Evolutionary conservation across 2,329 filamentous ascomycete species (phyloP).

Genomic region (Stachybotrys chlorohalonatus): DNA sequence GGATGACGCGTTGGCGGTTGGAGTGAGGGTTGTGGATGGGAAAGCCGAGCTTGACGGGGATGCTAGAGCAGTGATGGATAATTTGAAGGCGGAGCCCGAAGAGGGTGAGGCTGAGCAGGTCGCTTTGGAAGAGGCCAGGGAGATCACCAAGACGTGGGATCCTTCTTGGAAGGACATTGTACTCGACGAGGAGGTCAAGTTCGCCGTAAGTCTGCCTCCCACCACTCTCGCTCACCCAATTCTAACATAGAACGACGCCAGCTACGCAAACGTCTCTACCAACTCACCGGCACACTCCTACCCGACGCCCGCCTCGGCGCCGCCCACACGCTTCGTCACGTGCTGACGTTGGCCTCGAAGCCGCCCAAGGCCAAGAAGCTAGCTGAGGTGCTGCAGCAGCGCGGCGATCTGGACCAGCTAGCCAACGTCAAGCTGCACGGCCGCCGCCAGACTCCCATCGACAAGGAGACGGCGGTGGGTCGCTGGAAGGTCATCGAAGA

Average conservation of each 20-base stretch:
- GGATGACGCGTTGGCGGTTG: slow-evolving; percentile 22
- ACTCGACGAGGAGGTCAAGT: slow-evolving; percentile 56
- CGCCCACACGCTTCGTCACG: slow-evolving; percentile 41
- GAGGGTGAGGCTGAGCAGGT: slow-evolving; percentile 15
- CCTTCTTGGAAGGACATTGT: slow-evolving; percentile 48
- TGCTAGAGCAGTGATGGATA: slow-evolving; percentile 20
- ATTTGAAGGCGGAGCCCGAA: slow-evolving; percentile 14
- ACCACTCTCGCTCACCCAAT: background rate
- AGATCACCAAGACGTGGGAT: slow-evolving; percentile 37
- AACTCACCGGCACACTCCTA: slow-evolving; percentile 70
- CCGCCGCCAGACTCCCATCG: slow-evolving; percentile 58
- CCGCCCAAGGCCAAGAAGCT: slow-evolving; percentile 54
- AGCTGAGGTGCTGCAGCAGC: slow-evolving; percentile 44
- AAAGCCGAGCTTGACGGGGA: slow-evolving; percentile 29
- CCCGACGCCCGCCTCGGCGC: slow-evolving; percentile 58
- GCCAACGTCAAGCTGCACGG: slow-evolving; percentile 63
- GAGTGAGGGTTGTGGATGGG: slow-evolving; percentile 31
- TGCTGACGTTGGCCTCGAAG: slow-evolving; percentile 45
- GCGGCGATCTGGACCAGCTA: slow-evolving; percentile 36
- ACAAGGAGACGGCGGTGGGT: slow-evolving; percentile 63
- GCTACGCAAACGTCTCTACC: slow-evolving; percentile 73
- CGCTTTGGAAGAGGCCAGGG: slow-evolving; percentile 28
- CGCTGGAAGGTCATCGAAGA: slow-evolving; percentile 73
- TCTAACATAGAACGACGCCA: slow-evolving; percentile 27
- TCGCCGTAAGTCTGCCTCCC: slow-evolving; percentile 51